Evolutionary conservation across 805 yeast species (phyloP), one percentile per base, ranked within the genome.

Genomic region (Saccharomycopsis babjevae): DNA sequence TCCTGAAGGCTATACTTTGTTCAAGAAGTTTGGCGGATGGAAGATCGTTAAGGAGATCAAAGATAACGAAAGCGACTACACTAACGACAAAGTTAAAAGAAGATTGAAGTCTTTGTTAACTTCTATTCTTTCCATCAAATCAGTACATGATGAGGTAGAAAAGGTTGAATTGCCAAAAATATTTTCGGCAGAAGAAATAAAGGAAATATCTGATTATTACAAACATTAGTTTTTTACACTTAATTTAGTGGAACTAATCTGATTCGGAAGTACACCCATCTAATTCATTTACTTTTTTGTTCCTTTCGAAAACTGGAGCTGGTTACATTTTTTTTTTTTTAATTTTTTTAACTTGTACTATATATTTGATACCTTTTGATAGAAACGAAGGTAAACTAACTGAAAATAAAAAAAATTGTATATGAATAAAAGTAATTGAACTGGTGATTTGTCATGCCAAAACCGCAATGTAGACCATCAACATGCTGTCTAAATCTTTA

Each of bases 1-100:
- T 68, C 72, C 74, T 32, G 73, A 73, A 0, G 86, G 84, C 2
- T 83, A 83, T 61, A 72, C 74, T 4, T 69, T 75, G 63, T 93
- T 94, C 67, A 80, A 76, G 50, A 70, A 75, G 36, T 66, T 71
- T 4, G 70, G 80, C 18, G 97, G 97, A 8, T 86, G 96, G 86
- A 73, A 75, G 4, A 67, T 80, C 16, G 68, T 86, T 18, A 71
- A 77, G 11, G 50, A 34, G 0, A 71, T 72, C 13, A 65, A 70
- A 2, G 64, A 72, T 30, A 66, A 59, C 16, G 69, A 68, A 32
- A 16, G 58, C 1, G 56, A 50, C 3, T 60, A 65, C 1, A 65
- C 66, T 13, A 54, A 62, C 20, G 66, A 64, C 15, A 52, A 59
- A 0, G 46, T 58, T 5, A 64, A 69, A 43, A 70, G 85, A 61